Conservation (phyloP, 1,284 basidiomycete species). For the Jaminaea rosea region DNA sequence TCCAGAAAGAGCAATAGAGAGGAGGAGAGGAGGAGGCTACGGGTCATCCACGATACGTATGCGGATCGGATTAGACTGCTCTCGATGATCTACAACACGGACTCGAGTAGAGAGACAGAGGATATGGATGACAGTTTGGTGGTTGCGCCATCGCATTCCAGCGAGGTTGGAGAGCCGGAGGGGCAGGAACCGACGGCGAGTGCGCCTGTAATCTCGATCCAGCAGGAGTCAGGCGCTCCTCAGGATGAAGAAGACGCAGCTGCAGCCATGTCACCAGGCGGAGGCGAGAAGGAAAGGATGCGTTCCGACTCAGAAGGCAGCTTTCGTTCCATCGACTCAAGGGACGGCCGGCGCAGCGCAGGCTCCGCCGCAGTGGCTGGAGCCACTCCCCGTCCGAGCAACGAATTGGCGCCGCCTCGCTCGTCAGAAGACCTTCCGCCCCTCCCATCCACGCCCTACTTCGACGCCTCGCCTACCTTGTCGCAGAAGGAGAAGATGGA, state of each 20-base stretch:
- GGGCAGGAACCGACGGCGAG: background rate
- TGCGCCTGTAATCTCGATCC: slow-evolving; percentile 1
- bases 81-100: slow-evolving; percentile 33
- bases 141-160: slow-evolving; percentile 14
- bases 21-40: slow-evolving; percentile 46
- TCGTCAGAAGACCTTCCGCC: no score
- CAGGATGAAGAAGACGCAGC: background rate
- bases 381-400: no score
- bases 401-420: no score
- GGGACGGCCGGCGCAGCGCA: background rate
- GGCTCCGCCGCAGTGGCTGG: background rate
- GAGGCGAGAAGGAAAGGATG: background rate
- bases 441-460: slow-evolving; percentile 31
- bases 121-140: slow-evolving; percentile 9
- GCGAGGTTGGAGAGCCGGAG: background rate
- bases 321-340: slow-evolving; percentile 11
- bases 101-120: slow-evolving; percentile 6
- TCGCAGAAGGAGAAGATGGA: no score
- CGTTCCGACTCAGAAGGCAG: slow-evolving; percentile 26
- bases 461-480: slow-evolving; percentile 31
- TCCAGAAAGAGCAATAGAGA: slow-evolving; percentile 22
- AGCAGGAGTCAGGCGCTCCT: background rate
- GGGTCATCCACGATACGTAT: slow-evolving; percentile 49
- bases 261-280: background rate
- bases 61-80: slow-evolving; percentile 47